These are phyloP conservation scores for Carallia pectinifolia DNA, from an alignment of 345 rosid species.

Conservation along the genomic window DNA sequence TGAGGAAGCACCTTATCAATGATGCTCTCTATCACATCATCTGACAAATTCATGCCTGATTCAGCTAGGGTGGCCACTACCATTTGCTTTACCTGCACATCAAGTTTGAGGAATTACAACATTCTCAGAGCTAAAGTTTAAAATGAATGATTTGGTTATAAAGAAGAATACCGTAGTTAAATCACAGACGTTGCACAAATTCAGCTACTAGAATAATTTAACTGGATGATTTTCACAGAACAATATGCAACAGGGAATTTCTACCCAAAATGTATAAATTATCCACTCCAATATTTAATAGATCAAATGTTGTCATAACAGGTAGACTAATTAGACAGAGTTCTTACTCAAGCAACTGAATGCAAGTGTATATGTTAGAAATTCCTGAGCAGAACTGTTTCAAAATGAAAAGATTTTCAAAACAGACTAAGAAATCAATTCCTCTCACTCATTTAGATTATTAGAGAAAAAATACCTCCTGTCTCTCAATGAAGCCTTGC, in stretches of 20 bases:
- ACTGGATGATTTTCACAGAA: no score
- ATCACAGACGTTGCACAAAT: no score
- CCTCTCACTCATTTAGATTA: neutral
- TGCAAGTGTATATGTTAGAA: no score
- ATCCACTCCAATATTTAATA: no score
- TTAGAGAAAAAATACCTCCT: constrained; percentile 18
- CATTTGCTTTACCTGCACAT: constrained; percentile 31
- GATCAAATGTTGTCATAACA: no score
- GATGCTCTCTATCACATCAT: constrained; percentile 29
- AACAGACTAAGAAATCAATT: neutral
- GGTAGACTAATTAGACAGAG: no score
- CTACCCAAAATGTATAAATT: no score
- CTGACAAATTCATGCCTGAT: constrained; percentile 32
- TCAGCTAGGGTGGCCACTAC: constrained; percentile 35
- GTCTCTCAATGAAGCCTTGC: constrained; percentile 33
- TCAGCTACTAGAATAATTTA: no score
- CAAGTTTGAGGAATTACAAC: neutral
- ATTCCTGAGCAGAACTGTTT: no score
- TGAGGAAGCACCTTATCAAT: constrained; percentile 24
- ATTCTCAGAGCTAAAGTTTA: neutral
- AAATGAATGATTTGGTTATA: neutral
- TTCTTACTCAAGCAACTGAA: no score
- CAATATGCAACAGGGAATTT: no score
- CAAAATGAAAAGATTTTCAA: no score
- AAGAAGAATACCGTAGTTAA: neutral